Conservation (phyloP, 2,329 filamentous ascomycete species). For the Cercospora sesami region DNA sequence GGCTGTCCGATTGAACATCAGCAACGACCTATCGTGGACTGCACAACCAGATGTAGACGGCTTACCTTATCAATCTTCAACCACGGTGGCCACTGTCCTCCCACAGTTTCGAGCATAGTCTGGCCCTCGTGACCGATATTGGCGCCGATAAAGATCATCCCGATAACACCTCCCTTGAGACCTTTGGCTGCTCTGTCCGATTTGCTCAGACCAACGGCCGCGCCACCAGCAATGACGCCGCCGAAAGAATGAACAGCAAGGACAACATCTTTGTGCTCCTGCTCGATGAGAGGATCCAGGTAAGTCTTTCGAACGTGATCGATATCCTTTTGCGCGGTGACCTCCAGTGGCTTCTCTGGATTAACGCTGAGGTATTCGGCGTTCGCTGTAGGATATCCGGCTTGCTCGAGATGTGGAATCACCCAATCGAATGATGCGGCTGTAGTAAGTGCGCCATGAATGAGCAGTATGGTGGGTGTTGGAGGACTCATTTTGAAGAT, state of each 20-base stretch:
- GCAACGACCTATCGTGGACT: background rate
- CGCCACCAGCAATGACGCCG: background rate
- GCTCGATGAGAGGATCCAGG: background rate
- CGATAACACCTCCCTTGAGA: background rate
- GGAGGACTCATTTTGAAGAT: background rate
- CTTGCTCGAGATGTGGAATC: background rate
- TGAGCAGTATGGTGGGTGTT: background rate
- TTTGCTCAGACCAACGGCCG: background rate
- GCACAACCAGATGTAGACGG: background rate
- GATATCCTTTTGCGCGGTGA: background rate
- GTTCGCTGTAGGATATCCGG: background rate
- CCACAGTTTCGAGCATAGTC: background rate
- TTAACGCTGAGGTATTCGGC: background rate
- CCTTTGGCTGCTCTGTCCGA: background rate
- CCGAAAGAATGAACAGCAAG: background rate
- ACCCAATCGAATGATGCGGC: background rate
- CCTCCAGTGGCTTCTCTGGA: background rate
- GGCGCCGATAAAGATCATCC: background rate
- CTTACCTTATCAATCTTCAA: background rate
- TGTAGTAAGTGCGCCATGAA: background rate
- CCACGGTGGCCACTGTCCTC: background rate
- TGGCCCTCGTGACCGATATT: background rate
- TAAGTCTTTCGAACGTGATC: background rate
- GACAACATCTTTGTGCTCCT: background rate
- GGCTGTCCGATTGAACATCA: background rate